Evolutionary conservation across 176 grass and related monocot genomes (phyloP), one percentile per base, ranked within the genome.

Genomic region (Rhynchospora tenuis): DNA sequence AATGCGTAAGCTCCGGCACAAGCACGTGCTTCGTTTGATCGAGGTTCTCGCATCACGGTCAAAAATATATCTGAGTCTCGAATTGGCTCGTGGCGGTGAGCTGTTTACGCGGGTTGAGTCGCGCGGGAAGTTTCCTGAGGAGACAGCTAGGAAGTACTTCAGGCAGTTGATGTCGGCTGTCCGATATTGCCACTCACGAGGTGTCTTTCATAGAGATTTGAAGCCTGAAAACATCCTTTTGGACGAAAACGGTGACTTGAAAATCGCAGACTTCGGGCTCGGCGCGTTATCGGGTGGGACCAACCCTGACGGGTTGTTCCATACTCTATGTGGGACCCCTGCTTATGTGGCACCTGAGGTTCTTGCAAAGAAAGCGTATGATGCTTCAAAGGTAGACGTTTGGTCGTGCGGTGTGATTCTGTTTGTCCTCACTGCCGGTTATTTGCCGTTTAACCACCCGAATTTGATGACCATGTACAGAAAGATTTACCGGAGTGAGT

Each of bases 371-470:
- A 91, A 89, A 17, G 95, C 82, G 5, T 98, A 98, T 84, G 78
- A 91, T 59, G 92, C 90, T 20, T 92, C 84, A 0, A 94, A 88
- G 82, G 90, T 92, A 13, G 95, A 98, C 81, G 13, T 93, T 9
- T 98, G 95, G 95, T 98, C 95, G 4, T 94, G 92, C 82, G 95
- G 95, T 64, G 90, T 98, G 0, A 90, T 98, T 77, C 92, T 98
- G 0, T 98, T 93, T 87, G 90, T 93, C 6, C 92, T 98, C 83
- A 84, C 83, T 78, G 95, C 95, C 0, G 95, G 95, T 0, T 98
- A 98, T 84, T 91, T 98, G 51, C 95, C 95, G n/a, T 98, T 98
- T 86, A 98, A 98, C 87, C 89, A 94, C 86, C 70, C 84, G 13
- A 94, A 93, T 85, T 89, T 98, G 15, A 74, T 84, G 28, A 93